A percentile compares a stretch with the other conserved stretches of the same genome.
phyloP scores from a whole-genome alignment of 495 filamentous ascomycete species.

The Hypoxylon lenormandii region DNA sequence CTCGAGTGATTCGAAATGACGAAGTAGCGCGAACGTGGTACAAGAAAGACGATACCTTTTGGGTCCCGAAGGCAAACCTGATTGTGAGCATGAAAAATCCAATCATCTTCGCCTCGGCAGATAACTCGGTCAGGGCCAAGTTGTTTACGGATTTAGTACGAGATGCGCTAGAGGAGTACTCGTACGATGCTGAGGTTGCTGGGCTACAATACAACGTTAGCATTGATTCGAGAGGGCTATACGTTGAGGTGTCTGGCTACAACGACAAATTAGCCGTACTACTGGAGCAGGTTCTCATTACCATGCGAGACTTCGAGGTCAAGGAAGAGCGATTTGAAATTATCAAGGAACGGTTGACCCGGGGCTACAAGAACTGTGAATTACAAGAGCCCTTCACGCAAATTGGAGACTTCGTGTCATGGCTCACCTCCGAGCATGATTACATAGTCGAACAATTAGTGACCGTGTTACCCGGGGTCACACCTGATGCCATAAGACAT shows the following conservation, averaged over 20 bases:
- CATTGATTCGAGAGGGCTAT: conserved; percentile 76
- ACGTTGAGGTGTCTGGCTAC: conserved; percentile 86
- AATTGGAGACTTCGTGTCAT: conserved; percentile 84
- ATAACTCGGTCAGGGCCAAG: conserved; percentile 78
- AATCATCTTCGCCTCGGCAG: conserved; percentile 78
- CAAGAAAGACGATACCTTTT: conserved; percentile 99
- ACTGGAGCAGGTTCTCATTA: conserved; percentile 87
- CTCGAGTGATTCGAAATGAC: conserved; percentile 89
- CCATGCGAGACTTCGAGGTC: conserved; percentile 85
- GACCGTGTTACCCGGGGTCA: conserved; percentile 78
- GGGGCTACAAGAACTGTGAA: conserved; percentile 85
- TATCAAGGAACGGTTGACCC: conserved; percentile 84
- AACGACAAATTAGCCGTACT: conserved; percentile 95
- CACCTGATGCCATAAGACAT: conserved; percentile 74
- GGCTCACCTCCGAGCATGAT: conserved; percentile 78
- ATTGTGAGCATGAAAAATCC: conserved; percentile 84
- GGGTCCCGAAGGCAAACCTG: conserved; percentile 94
- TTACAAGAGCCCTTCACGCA: conserved; percentile 89
- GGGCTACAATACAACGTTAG: conserved; percentile 85
- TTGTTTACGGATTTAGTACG: conserved; percentile 88
- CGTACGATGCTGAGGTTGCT: conserved; percentile 95
- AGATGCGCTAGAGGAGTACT: conserved; percentile 92
- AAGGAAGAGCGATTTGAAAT: conserved; percentile 87
- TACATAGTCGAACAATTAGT: conserved; percentile 85
- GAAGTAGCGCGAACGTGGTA: conserved; percentile 87